Base-by-base conservation (phyloP, 129 eudicot genomes). In the Rutidosis leptorrhynchoides region DNA sequence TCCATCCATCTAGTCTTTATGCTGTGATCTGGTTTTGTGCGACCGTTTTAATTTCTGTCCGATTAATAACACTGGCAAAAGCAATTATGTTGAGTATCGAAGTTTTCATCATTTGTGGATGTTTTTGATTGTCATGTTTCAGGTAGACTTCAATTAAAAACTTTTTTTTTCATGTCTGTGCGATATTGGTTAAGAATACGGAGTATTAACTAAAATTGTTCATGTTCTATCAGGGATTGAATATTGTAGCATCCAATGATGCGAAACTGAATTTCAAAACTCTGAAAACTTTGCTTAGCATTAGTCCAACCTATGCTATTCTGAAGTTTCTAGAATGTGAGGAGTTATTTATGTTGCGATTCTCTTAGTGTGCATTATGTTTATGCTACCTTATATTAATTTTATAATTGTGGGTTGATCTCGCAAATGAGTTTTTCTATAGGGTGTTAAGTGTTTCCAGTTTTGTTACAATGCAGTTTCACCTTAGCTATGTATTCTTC, bases 61-160 rank as follows among this genome's bases (percentile, higher is more conserved):
- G 30, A 68, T 59, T 46, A 20, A 32, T 30, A 90, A 94, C 96
- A 89, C 96, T 27, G 96, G 88, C 33, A 94, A 94, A 76, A 89
- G 96, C 66, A 76, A 90, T 33, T 94, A 89, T 62, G 99, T 94
- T 11, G 97, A 94, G 84, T 93, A 93, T 84, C 93, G 95, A 61
- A 93, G 99, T 72, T 93, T 93, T 71, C 99, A 93, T 77, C 97
- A 96, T 56, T 56, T 93, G 84, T 93, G 99, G 99, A 93, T 93
- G 62, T 93, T 93, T 71, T 79, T 93, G 80, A 78, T 60, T 12
- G 84, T 89, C 59, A 93, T 93, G 99, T 93, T 89, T 78, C 99
- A 93, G 99, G 99, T 93, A 64, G 52, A 25, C 30, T 46, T 68
- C 32, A 49, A 26, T 26, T 45, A 64, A 35, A 25, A 21, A 16